phyloP scores from a whole-genome alignment of 2,329 filamentous ascomycete genomes.

The Ceratocystis albifundus region DNA sequence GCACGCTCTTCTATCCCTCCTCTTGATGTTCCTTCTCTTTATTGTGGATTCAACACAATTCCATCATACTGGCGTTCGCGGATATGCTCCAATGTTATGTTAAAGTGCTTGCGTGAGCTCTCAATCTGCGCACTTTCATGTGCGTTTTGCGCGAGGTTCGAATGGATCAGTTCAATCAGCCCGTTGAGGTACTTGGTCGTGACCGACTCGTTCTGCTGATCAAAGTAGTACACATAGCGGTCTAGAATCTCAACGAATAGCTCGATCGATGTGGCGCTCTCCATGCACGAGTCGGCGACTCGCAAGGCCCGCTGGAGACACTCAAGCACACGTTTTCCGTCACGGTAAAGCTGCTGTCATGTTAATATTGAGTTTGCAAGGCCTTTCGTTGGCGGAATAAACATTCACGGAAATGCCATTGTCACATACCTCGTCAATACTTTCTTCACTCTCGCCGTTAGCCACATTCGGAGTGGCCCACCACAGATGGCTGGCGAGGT shows the following conservation, averaged over 20 bases:
- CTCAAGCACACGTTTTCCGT: slow-evolving; percentile 92
- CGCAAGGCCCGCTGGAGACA: slow-evolving; percentile 89
- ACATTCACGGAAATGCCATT: background rate
- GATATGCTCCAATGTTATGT: slow-evolving; percentile 91
- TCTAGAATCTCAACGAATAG: slow-evolving; percentile 97
- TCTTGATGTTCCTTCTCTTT: background rate
- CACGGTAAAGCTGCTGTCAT: slow-evolving; percentile 68
- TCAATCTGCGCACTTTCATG: slow-evolving; percentile 73
- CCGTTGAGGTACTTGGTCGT: slow-evolving; percentile 98
- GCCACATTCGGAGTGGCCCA: slow-evolving; percentile 80
- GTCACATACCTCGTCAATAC: slow-evolving; percentile 47
- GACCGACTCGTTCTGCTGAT: slow-evolving; percentile 96
- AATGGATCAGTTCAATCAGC: slow-evolving; percentile 94
- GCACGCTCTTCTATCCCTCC: background rate
- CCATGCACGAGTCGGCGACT: slow-evolving; percentile 98
- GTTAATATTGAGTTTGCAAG: slow-evolving; percentile 24
- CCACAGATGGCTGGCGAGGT: slow-evolving; percentile 93
- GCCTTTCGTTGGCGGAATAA: background rate
- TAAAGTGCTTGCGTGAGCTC: slow-evolving; percentile 83
- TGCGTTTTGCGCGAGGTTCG: slow-evolving; percentile 78
- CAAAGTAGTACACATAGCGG: slow-evolving; percentile 98
- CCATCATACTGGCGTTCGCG: slow-evolving; percentile 84
- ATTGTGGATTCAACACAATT: slow-evolving; percentile 57
- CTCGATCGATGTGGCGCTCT: slow-evolving; percentile 91
- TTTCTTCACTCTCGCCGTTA: slow-evolving; percentile 68